These are phyloP conservation scores for Actinomortierella wolfii DNA, from an alignment of 371 early-diverging fungal genomes.

Conservation along the genomic window DNA sequence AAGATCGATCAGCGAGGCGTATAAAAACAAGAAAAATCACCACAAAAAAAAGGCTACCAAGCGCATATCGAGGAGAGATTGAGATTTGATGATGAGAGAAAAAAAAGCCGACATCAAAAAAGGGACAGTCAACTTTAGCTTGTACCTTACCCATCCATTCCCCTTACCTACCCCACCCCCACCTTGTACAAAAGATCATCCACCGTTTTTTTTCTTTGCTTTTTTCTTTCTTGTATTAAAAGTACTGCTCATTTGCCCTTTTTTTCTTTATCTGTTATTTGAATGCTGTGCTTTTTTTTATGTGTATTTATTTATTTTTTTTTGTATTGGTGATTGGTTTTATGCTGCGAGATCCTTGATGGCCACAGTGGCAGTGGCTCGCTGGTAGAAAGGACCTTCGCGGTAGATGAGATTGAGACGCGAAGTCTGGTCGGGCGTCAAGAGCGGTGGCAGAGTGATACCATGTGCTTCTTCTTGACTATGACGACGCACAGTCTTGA, in stretches of 20 bases:
- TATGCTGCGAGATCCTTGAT: conserved; percentile 33
- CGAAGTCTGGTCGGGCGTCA: conserved; percentile 28
- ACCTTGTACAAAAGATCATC: too few species aligned
- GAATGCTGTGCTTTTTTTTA: conserved; percentile 7
- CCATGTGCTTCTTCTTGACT: conserved; percentile 1
- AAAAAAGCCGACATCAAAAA: too few species aligned
- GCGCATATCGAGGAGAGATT: too few species aligned
- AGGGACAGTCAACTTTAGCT: too few species aligned
- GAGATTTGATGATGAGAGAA: too few species aligned
- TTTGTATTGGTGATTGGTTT: background rate
- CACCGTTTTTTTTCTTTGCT: too few species aligned
- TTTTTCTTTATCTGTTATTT: conserved; percentile 6
- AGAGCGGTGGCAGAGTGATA: conserved; percentile 2
- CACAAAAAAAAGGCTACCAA: too few species aligned
- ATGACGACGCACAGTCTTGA: conserved; percentile 9
- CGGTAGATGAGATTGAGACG: conserved; percentile 23
- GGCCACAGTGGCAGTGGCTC: conserved; percentile 37
- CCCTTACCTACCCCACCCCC: too few species aligned
- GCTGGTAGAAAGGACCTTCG: conserved; percentile 39
- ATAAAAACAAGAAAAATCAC: too few species aligned
- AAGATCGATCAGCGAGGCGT: too few species aligned
- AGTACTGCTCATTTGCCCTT: background rate
- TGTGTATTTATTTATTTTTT: background rate
- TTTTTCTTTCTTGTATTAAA: background rate
- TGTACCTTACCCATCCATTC: too few species aligned